Evolutionary conservation across 257 asterid species (phyloP).

Genomic region (Asclepias syriaca): DNA sequence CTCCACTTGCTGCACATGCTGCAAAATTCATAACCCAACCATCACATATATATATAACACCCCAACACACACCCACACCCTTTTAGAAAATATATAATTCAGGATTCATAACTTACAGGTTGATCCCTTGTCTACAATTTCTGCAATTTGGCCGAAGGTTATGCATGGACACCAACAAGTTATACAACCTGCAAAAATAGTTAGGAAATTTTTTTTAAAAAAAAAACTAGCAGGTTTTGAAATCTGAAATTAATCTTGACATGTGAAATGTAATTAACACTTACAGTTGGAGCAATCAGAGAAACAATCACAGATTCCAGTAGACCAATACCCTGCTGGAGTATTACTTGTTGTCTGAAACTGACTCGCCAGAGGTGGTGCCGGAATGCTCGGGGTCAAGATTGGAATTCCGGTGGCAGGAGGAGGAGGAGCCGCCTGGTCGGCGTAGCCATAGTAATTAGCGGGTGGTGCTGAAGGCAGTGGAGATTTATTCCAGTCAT

Average conservation of each 20-base stretch:
- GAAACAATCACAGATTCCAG: conserved; percentile 11
- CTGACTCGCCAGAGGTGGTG: background rate
- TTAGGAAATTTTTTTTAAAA: no score
- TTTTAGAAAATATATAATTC: no score
- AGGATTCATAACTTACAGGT: conserved; percentile 6
- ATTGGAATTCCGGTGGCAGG: conserved; percentile 19
- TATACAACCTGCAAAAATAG: conserved; percentile 7
- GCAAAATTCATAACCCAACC: background rate
- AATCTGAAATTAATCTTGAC: background rate
- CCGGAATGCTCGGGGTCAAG: background rate
- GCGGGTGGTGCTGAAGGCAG: conserved; percentile 21
- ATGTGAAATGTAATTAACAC: background rate
- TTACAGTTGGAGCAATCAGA: conserved; percentile 15
- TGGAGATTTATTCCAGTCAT: conserved; percentile 9
- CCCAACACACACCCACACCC: no score
- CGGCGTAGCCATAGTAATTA: background rate
- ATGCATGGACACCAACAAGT: conserved; percentile 18
- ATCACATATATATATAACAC: no score
- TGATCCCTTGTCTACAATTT: conserved; percentile 19
- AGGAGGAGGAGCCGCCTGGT: conserved; percentile 1
- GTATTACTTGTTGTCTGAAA: background rate
- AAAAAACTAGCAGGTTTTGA: background rate
- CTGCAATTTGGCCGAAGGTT: conserved; percentile 19
- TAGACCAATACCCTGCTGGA: conserved; percentile 11
- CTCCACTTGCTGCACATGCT: conserved; percentile 15